Percentiles rank a stretch among this genome's conserved stretches.
phyloP scores from a whole-genome alignment of 176 grass and related monocot genomes.

The Ananas comosus region DNA sequence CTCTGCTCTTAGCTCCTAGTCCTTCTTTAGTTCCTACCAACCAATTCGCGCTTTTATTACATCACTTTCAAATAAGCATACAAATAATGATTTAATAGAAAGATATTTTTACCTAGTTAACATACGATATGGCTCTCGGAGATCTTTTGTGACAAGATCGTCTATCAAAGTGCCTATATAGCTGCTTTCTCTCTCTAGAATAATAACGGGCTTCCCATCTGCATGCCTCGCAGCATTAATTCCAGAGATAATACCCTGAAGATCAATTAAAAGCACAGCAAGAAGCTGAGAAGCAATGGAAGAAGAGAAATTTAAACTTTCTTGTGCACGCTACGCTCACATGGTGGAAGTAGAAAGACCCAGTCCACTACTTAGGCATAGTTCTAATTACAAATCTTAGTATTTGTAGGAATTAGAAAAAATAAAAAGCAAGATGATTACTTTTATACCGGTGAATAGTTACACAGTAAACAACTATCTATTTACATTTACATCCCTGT shows the following conservation, averaged over 20 bases:
- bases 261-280: slow-evolving; percentile 11
- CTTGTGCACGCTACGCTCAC: too few relatives aligned
- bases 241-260: slow-evolving; percentile 81
- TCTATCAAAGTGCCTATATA: slow-evolving; percentile 95
- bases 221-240: slow-evolving; percentile 97
- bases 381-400: too few relatives aligned
- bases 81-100: background rate
- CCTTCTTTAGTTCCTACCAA: too few relatives aligned
- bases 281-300: background rate
- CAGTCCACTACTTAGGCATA: background rate
- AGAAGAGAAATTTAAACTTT: background rate
- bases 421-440: too few relatives aligned
- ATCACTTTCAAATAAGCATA: background rate
- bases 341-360: background rate
- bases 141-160: slow-evolving; percentile 98
- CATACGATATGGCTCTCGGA: slow-evolving; percentile 94
- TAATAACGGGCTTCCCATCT: slow-evolving; percentile 61
- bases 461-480: too few relatives aligned
- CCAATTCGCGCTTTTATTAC: too few relatives aligned
- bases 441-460: too few relatives aligned
- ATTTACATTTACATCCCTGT: too few relatives aligned
- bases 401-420: too few relatives aligned
- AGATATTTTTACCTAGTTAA: slow-evolving; percentile 58
- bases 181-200: slow-evolving; percentile 99
- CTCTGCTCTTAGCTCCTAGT: too few relatives aligned